These are phyloP conservation scores for Tulasnella sp. DNA, from an alignment of 768 basidiomycete species.

Conservation along the genomic window DNA sequence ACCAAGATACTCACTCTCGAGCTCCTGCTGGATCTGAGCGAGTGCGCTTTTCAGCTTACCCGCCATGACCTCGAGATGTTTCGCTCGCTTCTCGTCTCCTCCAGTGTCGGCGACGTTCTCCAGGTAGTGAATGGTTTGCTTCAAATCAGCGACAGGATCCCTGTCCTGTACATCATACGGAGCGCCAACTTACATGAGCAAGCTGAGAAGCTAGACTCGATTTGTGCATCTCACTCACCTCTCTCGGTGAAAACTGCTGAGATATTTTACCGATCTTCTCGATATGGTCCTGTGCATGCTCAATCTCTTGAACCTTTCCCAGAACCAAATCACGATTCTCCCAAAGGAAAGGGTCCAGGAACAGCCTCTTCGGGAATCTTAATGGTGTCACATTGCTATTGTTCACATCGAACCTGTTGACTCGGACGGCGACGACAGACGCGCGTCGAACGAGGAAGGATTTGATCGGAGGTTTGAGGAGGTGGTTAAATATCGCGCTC, in stretches of 20 bases:
- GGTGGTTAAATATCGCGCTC: slow-evolving; percentile 45
- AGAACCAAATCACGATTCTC: slow-evolving; percentile 41
- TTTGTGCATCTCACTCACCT: not conserved
- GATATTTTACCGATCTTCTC: slow-evolving; percentile 40
- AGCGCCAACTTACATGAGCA: not conserved
- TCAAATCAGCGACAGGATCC: slow-evolving; percentile 53
- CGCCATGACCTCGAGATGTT: slow-evolving; percentile 35
- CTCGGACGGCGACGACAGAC: slow-evolving; percentile 19
- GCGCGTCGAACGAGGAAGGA: slow-evolving; percentile 39
- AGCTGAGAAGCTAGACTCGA: too few relatives aligned
- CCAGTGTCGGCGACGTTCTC: slow-evolving; percentile 49
- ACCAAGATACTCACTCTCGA: slow-evolving; percentile 48
- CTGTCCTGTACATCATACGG: slow-evolving; percentile 35
- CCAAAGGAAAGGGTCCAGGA: slow-evolving; percentile 60
- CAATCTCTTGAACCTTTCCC: slow-evolving; percentile 29
- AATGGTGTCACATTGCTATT: slow-evolving; percentile 32
- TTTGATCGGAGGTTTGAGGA: slow-evolving; percentile 42
- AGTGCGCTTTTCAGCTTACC: slow-evolving; percentile 45
- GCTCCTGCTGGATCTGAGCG: slow-evolving; percentile 39
- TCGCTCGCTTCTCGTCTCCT: slow-evolving; percentile 39
- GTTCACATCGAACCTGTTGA: slow-evolving; percentile 18
- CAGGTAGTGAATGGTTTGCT: slow-evolving; percentile 56
- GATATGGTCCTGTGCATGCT: slow-evolving; percentile 39
- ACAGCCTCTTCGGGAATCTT: slow-evolving; percentile 52
- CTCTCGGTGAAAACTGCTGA: slow-evolving; percentile 2